Conservation (phyloP, 805 yeast genomes). For the Lipomyces anomalus region DNA sequence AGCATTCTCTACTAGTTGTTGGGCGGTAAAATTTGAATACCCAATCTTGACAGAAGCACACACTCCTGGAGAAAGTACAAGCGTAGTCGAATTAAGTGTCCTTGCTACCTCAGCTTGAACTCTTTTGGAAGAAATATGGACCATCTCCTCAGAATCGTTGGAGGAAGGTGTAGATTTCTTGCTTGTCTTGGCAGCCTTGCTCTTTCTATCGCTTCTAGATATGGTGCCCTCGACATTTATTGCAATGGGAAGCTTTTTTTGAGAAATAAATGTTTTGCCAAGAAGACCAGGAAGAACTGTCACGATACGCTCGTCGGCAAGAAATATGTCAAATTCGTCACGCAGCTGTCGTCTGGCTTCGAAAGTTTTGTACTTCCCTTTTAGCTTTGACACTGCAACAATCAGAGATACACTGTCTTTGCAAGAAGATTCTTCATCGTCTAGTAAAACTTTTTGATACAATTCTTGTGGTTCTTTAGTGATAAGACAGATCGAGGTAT, state of each 20-base stretch:
- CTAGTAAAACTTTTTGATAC: conserved; percentile 36
- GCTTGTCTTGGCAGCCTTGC: conserved; percentile 6
- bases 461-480: conserved; percentile 57
- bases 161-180: conserved; percentile 10
- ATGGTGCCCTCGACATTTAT: conserved; percentile 40
- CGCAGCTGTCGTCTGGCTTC: conserved; percentile 78
- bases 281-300: conserved; percentile 75
- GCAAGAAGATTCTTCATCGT: conserved; percentile 26
- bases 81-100: conserved; percentile 52
- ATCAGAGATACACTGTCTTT: conserved; percentile 41
- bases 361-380: conserved; percentile 79
- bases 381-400: conserved; percentile 66
- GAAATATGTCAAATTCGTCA: conserved; percentile 63
- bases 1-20: conserved; percentile 56
- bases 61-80: conserved; percentile 67
- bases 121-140: conserved; percentile 46
- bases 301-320: conserved; percentile 78
- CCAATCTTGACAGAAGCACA: conserved; percentile 66
- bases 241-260: conserved; percentile 63
- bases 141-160: conserved; percentile 23
- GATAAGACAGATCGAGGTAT: conserved; percentile 55
- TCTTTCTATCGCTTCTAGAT: conserved; percentile 4
- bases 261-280: conserved; percentile 70
- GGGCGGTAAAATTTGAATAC: conserved; percentile 37
- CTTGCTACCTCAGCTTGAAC: conserved; percentile 55